phyloP scores from a whole-genome alignment of 2,329 filamentous ascomycete genomes.

The Diaporthe sp. region DNA sequence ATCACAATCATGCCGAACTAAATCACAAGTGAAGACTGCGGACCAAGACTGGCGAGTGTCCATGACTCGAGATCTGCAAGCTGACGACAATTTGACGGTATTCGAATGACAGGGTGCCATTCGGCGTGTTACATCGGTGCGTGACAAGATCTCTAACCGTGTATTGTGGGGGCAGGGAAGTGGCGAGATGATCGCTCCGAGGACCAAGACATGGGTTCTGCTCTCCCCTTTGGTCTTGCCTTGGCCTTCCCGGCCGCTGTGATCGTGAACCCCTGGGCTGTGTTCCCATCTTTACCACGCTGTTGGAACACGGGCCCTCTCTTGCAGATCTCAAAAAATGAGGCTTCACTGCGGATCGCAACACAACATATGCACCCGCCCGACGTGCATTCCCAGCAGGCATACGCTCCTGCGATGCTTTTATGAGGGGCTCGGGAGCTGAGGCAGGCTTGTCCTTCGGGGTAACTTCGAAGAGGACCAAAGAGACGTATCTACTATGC shows the following conservation, averaged over 20 bases:
- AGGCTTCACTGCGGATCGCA: constrained; percentile 1
- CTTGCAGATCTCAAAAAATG: background rate
- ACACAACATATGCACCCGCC: background rate
- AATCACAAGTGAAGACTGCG: background rate
- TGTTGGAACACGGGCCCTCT: background rate
- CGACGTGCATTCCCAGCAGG: background rate
- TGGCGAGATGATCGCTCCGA: constrained; percentile 12
- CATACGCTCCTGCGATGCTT: background rate
- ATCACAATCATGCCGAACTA: constrained; percentile 16
- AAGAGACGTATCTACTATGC: background rate
- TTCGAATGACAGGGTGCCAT: background rate
- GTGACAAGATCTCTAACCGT: constrained; percentile 12
- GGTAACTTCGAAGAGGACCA: background rate
- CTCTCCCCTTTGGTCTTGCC: background rate
- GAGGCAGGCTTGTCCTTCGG: background rate
- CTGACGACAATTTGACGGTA: constrained; percentile 19
- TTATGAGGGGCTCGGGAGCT: background rate
- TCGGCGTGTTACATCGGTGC: constrained; percentile 18
- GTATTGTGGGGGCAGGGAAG: background rate
- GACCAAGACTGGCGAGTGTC: background rate
- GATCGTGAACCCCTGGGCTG: background rate
- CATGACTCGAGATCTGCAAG: constrained; percentile 18
- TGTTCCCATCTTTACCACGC: background rate
- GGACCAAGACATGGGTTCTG: background rate
- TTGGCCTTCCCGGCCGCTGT: background rate